These are phyloP conservation scores for Bruguiera hainesii DNA, from an alignment of 441 rosid species.

Conservation along the genomic window DNA sequence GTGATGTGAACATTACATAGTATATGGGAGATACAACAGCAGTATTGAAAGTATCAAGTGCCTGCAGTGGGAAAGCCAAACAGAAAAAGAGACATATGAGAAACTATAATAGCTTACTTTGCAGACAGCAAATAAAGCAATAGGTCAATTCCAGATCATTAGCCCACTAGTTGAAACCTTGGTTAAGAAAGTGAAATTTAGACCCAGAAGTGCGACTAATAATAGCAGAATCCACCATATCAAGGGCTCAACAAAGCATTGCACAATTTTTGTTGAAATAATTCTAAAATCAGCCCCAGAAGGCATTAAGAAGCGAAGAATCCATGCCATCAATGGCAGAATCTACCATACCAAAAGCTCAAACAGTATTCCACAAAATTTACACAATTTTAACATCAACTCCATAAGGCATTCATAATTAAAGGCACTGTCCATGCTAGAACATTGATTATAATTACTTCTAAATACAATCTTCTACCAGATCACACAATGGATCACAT, in stretches of 20 bases:
- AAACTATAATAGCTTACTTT: not conserved
- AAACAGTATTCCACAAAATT: too few species aligned
- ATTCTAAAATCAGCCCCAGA: not conserved
- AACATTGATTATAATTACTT: not conserved
- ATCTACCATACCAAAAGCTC: too few species aligned
- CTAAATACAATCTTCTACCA: not conserved
- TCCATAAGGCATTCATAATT: too few species aligned
- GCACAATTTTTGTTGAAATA: not conserved
- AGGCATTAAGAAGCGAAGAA: not conserved
- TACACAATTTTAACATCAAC: not conserved
- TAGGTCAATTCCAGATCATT: not conserved
- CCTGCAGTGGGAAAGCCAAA: slow-evolving; percentile 42
- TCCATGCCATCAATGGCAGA: too few species aligned
- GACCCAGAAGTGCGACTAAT: too few species aligned
- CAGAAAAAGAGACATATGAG: too few species aligned
- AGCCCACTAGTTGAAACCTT: not conserved
- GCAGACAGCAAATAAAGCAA: not conserved
- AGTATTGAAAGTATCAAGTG: slow-evolving; percentile 87
- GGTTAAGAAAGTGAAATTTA: not conserved
- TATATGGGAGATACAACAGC: slow-evolving; percentile 97
- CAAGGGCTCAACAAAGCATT: not conserved
- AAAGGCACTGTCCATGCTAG: not conserved
- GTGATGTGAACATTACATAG: slow-evolving; percentile 89
- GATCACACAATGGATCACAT: not conserved
- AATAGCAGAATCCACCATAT: not conserved